Percentiles rank a stretch among this genome's conserved stretches.
These are phyloP conservation scores for Adansonia gregorii DNA, from an alignment of 441 rosid species.

Conservation along the genomic window DNA sequence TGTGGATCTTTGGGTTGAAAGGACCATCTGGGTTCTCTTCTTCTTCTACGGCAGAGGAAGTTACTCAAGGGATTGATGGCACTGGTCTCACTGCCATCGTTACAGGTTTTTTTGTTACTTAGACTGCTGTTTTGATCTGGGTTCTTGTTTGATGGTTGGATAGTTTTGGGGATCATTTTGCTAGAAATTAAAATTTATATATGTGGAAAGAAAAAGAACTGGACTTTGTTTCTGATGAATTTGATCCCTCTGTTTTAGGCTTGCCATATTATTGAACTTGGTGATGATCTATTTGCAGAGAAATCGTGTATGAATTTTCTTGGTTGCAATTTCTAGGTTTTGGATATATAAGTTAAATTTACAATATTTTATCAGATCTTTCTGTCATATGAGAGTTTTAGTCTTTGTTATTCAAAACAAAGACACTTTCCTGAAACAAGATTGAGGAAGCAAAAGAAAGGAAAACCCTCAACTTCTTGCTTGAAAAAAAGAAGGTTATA, in stretches of 20 bases:
- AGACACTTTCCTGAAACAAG: neutral
- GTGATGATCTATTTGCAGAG: neutral
- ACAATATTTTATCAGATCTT: neutral
- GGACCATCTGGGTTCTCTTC: slow-evolving; percentile 68
- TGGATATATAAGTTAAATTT: neutral
- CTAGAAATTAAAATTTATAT: neutral
- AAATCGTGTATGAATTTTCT: neutral
- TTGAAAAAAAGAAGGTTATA: neutral
- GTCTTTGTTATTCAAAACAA: neutral
- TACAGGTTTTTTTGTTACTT: slow-evolving; percentile 43
- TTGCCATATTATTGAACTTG: neutral
- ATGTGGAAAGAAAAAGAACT: neutral
- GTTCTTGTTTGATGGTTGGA: neutral
- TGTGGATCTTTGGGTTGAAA: slow-evolving; percentile 59
- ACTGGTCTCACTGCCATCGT: slow-evolving; percentile 59
- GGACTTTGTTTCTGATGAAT: neutral
- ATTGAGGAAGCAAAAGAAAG: neutral
- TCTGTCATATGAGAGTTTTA: neutral
- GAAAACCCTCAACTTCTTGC: neutral
- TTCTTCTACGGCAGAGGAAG: slow-evolving; percentile 58
- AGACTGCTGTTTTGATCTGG: neutral
- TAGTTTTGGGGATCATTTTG: neutral
- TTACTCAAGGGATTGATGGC: slow-evolving; percentile 58
- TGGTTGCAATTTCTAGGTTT: neutral
- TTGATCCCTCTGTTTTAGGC: neutral